Base-by-base conservation (phyloP, 2,329 filamentous ascomycete genomes). In the Cladosporium colombiae region DNA sequence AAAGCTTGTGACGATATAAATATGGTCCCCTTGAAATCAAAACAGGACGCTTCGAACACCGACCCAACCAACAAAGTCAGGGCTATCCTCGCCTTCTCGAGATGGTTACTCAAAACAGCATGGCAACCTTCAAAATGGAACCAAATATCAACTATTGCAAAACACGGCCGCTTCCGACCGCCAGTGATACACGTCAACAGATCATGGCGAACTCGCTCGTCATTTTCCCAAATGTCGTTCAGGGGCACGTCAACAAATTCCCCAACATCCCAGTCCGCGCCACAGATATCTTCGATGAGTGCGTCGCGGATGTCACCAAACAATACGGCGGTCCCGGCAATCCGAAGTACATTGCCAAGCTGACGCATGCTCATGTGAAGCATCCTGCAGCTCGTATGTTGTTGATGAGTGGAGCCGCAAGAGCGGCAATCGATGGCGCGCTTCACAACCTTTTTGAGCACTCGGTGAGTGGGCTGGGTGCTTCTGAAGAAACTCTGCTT, bases 131-230 rank as follows among this genome's bases (percentile, higher is more conserved):
- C 18, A 7, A 10, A 44, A n/a, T 44, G n/a, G n/a, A n/a, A n/a
- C n/a, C n/a, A n/a, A n/a, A n/a, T n/a, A n/a, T n/a, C n/a, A n/a
- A n/a, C n/a, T n/a, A n/a, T n/a, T n/a, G n/a, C n/a, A n/a, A n/a
- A n/a, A n/a, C n/a, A n/a, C n/a, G n/a, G n/a, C n/a, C n/a, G n/a
- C n/a, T 44, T 44, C 18, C 37, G 18, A 31, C 27, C 14, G 31
- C 33, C 53, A 33, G 18, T 21, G 53, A 57, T 5, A 33, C 21
- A 3, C 31, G 53, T 31, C 29, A 14, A 3, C 53, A 57, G 5
- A 57, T 57, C n/a, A 35, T 84, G 82, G 35, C 85, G 88, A n/a
- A 95, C 80, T 1, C 90, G 91, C 75, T 92, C 87, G 73, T 95
- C 91, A n/a, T 79, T 70, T 31, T 85, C 67, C 37, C 76, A 71